Conservation (phyloP, 352 stramenopile species). For the Globisporangium radiosum region DNA sequence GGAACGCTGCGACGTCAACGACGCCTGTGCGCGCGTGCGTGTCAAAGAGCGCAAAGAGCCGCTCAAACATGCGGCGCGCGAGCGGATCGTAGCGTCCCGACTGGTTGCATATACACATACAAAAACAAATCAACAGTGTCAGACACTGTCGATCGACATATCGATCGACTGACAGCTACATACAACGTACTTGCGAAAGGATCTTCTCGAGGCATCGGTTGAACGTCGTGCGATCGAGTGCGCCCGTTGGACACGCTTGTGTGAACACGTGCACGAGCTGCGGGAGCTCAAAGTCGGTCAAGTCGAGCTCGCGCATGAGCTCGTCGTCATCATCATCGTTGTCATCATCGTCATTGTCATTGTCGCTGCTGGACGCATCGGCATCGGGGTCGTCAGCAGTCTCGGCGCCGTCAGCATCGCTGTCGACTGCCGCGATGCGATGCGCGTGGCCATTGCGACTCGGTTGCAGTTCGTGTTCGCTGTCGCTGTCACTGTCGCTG, state of each 20-base stretch:
- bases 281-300: conserved; percentile 79
- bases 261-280: conserved; percentile 82
- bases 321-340: conserved; percentile 27
- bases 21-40: conserved; percentile 30
- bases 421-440: background rate
- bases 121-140: background rate
- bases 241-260: conserved; percentile 63
- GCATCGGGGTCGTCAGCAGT: conserved; percentile 15
- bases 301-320: conserved; percentile 50
- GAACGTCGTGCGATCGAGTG: conserved; percentile 67
- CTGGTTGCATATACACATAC: conserved; percentile 2
- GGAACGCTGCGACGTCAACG: conserved; percentile 76
- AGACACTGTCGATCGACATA: background rate
- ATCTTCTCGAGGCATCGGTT: conserved; percentile 72
- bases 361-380: conserved; percentile 12
- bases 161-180: no score
- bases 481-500: conserved; percentile 22
- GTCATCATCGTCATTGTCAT: conserved; percentile 10
- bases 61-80: conserved; percentile 64
- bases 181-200: conserved; percentile 46
- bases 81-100: conserved; percentile 68
- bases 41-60: conserved; percentile 81
- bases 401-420: background rate
- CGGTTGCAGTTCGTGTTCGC: background rate
- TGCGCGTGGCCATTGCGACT: conserved; percentile 2